A percentile compares a stretch with the other conserved stretches of the same genome.
Conservation (phyloP, 2,329 filamentous ascomycete species). For the Colletotrichum trifolii region DNA sequence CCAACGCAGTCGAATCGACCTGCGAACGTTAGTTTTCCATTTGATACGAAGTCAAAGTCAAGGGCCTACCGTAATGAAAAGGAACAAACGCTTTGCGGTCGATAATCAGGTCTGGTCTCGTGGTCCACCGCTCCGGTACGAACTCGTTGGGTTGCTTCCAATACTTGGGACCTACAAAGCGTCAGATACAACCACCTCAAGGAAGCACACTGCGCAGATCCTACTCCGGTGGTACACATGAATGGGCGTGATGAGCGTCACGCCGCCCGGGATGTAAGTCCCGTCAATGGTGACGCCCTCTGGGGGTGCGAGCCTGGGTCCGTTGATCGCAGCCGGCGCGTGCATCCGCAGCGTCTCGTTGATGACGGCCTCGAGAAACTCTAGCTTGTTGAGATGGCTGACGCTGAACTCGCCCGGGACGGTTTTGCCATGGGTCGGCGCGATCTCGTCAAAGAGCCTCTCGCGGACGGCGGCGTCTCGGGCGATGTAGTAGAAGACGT, state of each 20-base stretch:
- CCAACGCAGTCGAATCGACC: constrained; percentile 34
- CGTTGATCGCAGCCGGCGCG: constrained; percentile 43
- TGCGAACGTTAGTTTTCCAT: neutral
- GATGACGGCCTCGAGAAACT: constrained; percentile 42
- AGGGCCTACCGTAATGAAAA: constrained; percentile 14
- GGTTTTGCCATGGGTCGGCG: constrained; percentile 33
- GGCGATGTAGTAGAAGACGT: constrained; percentile 37
- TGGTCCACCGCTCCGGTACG: constrained; percentile 41
- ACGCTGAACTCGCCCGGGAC: constrained; percentile 37
- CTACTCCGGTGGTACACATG: constrained; percentile 28
- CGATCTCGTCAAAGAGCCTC: constrained; percentile 33
- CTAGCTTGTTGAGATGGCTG: constrained; percentile 36
- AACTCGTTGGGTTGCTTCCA: constrained; percentile 36
- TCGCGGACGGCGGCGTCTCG: constrained; percentile 19
- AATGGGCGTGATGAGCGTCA: constrained; percentile 27
- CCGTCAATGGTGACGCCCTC: constrained; percentile 42
- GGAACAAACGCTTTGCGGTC: constrained; percentile 37
- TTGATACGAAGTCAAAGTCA: neutral
- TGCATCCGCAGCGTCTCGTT: constrained; percentile 45
- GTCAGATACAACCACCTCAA: neutral
- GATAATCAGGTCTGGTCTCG: constrained; percentile 37
- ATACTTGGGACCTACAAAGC: constrained; percentile 11
- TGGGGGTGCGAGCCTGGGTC: constrained; percentile 40
- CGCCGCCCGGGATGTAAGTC: constrained; percentile 42
- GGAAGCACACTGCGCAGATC: neutral